A percentile compares a stretch with the other conserved stretches of the same genome.
Conservation (phyloP, 2,329 filamentous ascomycete species). For the Fusarium sp. region DNA sequence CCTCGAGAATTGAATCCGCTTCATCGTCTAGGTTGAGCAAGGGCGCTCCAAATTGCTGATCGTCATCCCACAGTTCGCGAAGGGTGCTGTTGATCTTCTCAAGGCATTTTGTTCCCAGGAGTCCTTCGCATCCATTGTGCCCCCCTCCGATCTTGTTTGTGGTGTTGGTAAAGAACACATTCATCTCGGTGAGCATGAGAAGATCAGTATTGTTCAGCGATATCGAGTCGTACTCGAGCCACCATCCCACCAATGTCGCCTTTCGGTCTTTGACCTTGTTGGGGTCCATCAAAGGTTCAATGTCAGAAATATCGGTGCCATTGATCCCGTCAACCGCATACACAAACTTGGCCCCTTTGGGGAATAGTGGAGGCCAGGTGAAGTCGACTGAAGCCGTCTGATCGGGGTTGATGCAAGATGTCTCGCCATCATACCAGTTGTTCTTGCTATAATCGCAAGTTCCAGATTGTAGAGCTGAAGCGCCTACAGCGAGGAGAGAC, state of each 20-base stretch:
- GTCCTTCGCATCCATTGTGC: not conserved
- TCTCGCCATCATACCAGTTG: not conserved
- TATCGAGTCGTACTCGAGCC: not conserved
- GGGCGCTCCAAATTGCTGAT: not conserved
- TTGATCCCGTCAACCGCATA: not conserved
- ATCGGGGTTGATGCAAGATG: not conserved
- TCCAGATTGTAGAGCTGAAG: not conserved
- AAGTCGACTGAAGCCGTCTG: not conserved
- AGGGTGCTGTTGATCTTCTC: not conserved
- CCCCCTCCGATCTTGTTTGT: not conserved
- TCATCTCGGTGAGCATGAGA: not conserved
- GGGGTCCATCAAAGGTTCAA: not conserved
- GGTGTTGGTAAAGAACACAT: not conserved
- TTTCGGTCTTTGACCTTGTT: not conserved
- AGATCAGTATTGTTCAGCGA: not conserved
- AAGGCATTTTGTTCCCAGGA: not conserved
- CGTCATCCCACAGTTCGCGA: not conserved
- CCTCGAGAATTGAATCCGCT: not conserved
- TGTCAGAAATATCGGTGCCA: not conserved
- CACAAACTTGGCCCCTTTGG: not conserved
- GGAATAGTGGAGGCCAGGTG: not conserved
- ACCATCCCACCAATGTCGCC: not conserved
- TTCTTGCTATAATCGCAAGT: not conserved
- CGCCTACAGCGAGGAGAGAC: not conserved
- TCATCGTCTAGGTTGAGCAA: not conserved